Base-by-base conservation (phyloP, 768 basidiomycete genomes). In the Clitopilus passeckerianus region DNA sequence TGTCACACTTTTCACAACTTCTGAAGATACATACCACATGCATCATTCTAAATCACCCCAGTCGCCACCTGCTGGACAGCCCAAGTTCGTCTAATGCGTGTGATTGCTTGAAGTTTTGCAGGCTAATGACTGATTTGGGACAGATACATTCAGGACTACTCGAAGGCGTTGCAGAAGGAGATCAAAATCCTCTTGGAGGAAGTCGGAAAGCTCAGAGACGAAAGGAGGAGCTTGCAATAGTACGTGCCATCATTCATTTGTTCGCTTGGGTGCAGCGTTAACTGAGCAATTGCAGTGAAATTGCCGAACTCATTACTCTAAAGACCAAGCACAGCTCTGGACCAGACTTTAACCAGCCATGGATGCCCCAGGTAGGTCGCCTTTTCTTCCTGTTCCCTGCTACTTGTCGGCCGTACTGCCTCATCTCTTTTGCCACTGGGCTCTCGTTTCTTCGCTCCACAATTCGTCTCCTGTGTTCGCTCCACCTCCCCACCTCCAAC, bases 271-370 rank as follows among this genome's bases (percentile, higher is more conserved):
- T 37, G 20, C 52, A 34, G 37, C 41, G 23, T 53, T 22, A 54
- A 53, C 16, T 15, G n/a, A 12, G 12, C 37, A 41, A 5, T 18
- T 50, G 37, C n/a, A 93, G 91, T 62, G 91, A 94, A 71, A 91
- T 94, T 63, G 86, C 91, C 22, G 89, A 90, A 69, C 77, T 93
- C 59, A 89, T 93, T 88, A 81, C 83, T 53, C 78, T 91, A 54
- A 90, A 91, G 69, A 85, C 90, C 18, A 93, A 93, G 71, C 88
- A 91, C 68, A 87, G 90, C 20, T 80, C 86, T 1, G 90, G 87
- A 35, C 90, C 90, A 22, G 89, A 91, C 64, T 93, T 86, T 67
- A 77, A 84, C 18, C 85, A 87, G 15, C 85, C 87, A 57, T 93
- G 91, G 91, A 74, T 75, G 53, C 86, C 85, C 16, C 78, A 79